Conservation (phyloP, 495 filamentous ascomycete species). For the Oidiodendron maius region DNA sequence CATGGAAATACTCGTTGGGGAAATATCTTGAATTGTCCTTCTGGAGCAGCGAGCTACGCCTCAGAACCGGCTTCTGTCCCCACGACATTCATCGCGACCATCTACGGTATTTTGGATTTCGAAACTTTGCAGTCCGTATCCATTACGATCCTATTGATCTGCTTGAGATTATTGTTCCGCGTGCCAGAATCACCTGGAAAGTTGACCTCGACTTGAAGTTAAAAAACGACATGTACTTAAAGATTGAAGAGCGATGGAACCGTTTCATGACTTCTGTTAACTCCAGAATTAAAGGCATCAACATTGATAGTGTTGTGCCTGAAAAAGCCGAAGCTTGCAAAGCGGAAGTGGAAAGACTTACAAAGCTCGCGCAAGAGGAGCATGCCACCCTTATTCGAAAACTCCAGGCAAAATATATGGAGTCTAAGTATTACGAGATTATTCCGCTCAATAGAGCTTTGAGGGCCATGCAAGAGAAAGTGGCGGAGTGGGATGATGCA, state of each 20-base stretch:
- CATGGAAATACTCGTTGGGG: conserved; percentile 97
- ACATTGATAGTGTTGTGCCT: conserved; percentile 80
- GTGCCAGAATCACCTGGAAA: conserved; percentile 90
- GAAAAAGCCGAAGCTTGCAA: conserved; percentile 78
- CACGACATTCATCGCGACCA: conserved; percentile 93
- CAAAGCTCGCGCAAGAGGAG: conserved; percentile 73
- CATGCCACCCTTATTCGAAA: conserved; percentile 64
- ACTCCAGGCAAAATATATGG: conserved; percentile 84
- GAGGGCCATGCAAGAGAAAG: conserved; percentile 85
- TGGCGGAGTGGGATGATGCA: conserved; percentile 83
- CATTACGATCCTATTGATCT: conserved; percentile 90
- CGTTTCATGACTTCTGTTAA: conserved; percentile 85
- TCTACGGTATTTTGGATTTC: conserved; percentile 84
- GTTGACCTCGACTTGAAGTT: conserved; percentile 86
- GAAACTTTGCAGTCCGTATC: conserved; percentile 76
- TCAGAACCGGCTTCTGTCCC: conserved; percentile 76
- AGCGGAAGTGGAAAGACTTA: conserved; percentile 69
- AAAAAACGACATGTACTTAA: conserved; percentile 84
- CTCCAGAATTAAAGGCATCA: conserved; percentile 76
- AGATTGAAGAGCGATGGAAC: conserved; percentile 71
- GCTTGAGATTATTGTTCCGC: conserved; percentile 92
- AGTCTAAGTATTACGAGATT: conserved; percentile 91
- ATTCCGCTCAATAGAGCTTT: conserved; percentile 87
- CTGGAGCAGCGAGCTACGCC: conserved; percentile 79
- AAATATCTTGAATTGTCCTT: conserved; percentile 97